Evolutionary conservation across 176 grass and related monocot genomes (phyloP).

Genomic region (Raddia distichophylla): DNA sequence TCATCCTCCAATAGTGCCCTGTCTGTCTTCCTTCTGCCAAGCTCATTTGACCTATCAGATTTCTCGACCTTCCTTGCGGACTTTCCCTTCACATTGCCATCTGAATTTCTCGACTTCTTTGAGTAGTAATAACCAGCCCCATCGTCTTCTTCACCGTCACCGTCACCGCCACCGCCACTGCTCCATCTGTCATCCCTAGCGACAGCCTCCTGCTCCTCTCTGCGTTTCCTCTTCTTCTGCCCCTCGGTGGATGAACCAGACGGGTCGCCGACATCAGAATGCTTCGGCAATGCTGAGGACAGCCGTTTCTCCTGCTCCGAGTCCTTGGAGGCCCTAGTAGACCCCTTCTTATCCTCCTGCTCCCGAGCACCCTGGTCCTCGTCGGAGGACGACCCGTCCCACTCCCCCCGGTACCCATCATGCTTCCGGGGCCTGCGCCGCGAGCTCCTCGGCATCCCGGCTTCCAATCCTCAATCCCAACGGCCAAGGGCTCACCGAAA

Average conservation of each 20-base stretch:
- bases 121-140: background rate
- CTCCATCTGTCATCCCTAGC: conserved; percentile 1
- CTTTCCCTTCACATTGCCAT: conserved; percentile 19
- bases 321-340: background rate
- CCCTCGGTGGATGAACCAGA: background rate
- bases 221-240: conserved; percentile 38
- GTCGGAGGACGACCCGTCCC: conserved; percentile 33
- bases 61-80: conserved; percentile 18
- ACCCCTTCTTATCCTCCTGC: conserved; percentile 2
- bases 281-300: background rate
- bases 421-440: conserved; percentile 30
- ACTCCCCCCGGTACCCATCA: conserved; percentile 25
- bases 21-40: conserved; percentile 14
- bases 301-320: conserved; percentile 24
- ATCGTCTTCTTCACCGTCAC: background rate
- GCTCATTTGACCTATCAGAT: conserved; percentile 9
- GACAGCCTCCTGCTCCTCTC: conserved; percentile 2
- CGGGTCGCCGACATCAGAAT: background rate
- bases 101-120: conserved; percentile 20
- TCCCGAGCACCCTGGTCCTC: conserved; percentile 5
- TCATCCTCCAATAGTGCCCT: background rate
- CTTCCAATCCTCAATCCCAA: conserved; percentile 18
- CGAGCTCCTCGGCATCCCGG: conserved; percentile 42
- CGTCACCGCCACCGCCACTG: background rate
- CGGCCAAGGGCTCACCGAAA: background rate